Conservation (phyloP, 768 basidiomycete species). For the Boletus tomentosulus region DNA sequence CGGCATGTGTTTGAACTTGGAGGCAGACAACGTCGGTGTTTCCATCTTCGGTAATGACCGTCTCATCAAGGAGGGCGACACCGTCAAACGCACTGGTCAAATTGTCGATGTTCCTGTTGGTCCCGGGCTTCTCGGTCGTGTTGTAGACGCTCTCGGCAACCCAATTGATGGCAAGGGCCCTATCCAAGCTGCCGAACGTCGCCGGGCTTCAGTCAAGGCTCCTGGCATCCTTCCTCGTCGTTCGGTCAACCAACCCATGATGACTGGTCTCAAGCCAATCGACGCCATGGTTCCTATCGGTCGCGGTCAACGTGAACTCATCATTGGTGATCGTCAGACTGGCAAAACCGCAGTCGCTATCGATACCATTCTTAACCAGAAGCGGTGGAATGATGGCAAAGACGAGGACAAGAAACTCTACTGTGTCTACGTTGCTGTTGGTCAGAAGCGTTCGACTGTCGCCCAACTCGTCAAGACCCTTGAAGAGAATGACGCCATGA, state of each 20-base stretch:
- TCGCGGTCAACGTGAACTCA: conserved; percentile 99
- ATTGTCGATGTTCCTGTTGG: conserved; percentile 99
- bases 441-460: conserved; percentile 99
- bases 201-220: conserved; percentile 97
- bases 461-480: conserved; percentile 99
- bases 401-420: conserved; percentile 98
- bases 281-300: conserved; percentile 99
- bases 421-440: conserved; percentile 99
- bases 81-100: conserved; percentile 99
- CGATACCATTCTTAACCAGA: conserved; percentile 99
- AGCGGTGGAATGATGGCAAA: conserved; percentile 97
- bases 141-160: conserved; percentile 99
- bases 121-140: conserved; percentile 94
- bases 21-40: conserved; percentile 99
- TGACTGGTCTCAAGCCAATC: conserved; percentile 99
- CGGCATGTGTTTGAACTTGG: conserved; percentile 99
- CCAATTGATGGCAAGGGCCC: conserved; percentile 99
- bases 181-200: conserved; percentile 88
- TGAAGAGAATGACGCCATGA: conserved; percentile 99
- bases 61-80: conserved; percentile 99
- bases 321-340: conserved; percentile 99
- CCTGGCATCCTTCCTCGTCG: conserved; percentile 99
- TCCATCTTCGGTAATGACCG: conserved; percentile 98
- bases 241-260: conserved; percentile 99
- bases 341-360: conserved; percentile 99